Conservation (phyloP, 192 early-diverging fungal species). For the Phycomyces nitens region DNA sequence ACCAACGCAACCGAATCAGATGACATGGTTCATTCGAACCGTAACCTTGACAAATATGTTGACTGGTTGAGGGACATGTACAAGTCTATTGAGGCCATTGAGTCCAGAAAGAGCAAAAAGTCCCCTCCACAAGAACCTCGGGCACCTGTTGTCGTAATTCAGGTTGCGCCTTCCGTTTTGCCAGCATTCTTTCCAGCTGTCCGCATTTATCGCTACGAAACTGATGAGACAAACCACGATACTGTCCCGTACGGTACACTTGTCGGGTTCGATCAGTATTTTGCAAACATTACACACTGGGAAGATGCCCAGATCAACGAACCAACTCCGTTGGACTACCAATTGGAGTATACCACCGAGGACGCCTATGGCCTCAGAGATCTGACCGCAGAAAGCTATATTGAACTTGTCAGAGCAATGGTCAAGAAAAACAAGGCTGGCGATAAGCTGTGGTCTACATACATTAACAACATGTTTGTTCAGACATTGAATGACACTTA, state of each 20-base stretch:
- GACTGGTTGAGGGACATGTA: constrained; percentile 4
- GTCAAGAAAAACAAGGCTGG: constrained; percentile 5
- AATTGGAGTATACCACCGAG: constrained; percentile 44
- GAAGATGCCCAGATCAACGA: neutral
- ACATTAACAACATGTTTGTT: constrained; percentile 28
- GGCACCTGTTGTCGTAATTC: constrained; percentile 7
- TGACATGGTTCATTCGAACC: constrained; percentile 25
- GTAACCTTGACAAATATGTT: constrained; percentile 22
- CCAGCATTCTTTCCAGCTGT: constrained; percentile 60
- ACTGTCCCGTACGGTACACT: constrained; percentile 25
- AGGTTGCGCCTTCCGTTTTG: constrained; percentile 59
- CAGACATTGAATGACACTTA: constrained; percentile 23
- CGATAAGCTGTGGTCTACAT: constrained; percentile 22
- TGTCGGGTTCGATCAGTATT: constrained; percentile 34
- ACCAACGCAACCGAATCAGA: constrained; percentile 4
- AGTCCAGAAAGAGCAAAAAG: constrained; percentile 5
- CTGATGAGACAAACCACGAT: neutral
- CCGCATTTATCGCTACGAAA: constrained; percentile 54
- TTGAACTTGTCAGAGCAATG: constrained; percentile 36
- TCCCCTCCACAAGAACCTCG: constrained; percentile 26
- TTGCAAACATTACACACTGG: constrained; percentile 32
- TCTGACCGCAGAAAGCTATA: constrained; percentile 36
- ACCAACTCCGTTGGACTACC: constrained; percentile 27
- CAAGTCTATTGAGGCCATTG: neutral
- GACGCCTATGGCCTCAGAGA: constrained; percentile 44